Evolutionary conservation across 192 early-diverging fungal genomes (phyloP), one percentile per base, ranked within the genome.

Genomic region (Coemansia sp.): DNA sequence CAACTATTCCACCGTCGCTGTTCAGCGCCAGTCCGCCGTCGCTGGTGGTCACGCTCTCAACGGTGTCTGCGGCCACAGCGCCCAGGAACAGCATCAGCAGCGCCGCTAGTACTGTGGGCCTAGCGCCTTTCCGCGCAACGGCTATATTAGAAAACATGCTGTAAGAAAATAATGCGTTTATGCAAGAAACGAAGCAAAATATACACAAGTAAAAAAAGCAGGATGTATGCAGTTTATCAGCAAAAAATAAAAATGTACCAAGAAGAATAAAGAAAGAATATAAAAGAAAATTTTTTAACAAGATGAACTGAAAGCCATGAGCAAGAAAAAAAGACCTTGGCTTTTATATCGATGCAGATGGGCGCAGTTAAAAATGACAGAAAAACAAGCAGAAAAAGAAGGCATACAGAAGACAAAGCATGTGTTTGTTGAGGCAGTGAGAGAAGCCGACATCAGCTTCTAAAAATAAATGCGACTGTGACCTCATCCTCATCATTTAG

Each of bases 11-110:
- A 5, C 77, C 77, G 57, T 72, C 61, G 59, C 64, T 50, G n/a
- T 55, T 63, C 0, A 80, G 73, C 28, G 72, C 72, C 66, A 80
- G 68, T 17, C 63, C 45, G 65, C 77, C 71, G 51, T 71, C 72
- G 18, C 61, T 66, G n/a, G 69, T 68, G 29, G 62, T 60, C 56
- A 66, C 61, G 22, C 56, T 25, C 12, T 49, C 48, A 25, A 50
- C 42, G 11, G 63, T 57, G 56, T 71, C 61, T 20, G 61, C 68
- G 34, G 68, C 74, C 10, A 29, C 60, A 4, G 74, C 64, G 34
- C 74, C 60, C 30, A 76, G 22, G 16, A 76, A 45, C 25, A 63
- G 64, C 33, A 56, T 30, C 22, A 76, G 63, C 55, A 76, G 49
- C 1, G 73, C 73, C 5, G 57, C 60, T 42, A 71, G 32, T 33